Percentiles rank a stretch among this genome's conserved stretches.
Conservation (phyloP, 805 yeast species). For the Wickerhamiella bombiphila region DNA sequence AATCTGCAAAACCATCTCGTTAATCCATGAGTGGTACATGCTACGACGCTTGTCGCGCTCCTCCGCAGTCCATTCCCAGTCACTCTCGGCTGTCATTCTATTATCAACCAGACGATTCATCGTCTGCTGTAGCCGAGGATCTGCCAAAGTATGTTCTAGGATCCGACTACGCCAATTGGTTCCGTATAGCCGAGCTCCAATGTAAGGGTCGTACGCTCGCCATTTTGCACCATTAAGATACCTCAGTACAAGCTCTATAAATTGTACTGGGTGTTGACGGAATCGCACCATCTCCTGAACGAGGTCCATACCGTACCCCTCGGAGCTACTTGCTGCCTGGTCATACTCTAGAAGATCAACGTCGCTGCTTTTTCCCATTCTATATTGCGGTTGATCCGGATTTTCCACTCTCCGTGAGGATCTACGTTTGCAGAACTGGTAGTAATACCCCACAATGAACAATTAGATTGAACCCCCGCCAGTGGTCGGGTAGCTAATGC, state of each 20-base stretch:
- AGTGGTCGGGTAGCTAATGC: no score
- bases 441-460: no score
- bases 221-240: slow-evolving; percentile 24
- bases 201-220: slow-evolving; percentile 26
- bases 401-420: no score
- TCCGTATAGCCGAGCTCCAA: slow-evolving; percentile 23
- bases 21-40: slow-evolving; percentile 21
- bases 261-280: slow-evolving; percentile 25
- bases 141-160: slow-evolving; percentile 19
- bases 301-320: slow-evolving; percentile 5
- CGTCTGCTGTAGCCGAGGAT: slow-evolving; percentile 20
- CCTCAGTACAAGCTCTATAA: slow-evolving; percentile 20
- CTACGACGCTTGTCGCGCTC: slow-evolving; percentile 19
- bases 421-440: no score
- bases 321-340: no score
- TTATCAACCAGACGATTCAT: slow-evolving; percentile 22
- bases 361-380: no score
- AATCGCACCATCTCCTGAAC: slow-evolving; percentile 20
- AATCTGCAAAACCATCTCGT: slow-evolving; percentile 19
- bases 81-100: slow-evolving; percentile 20
- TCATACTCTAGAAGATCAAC: not conserved
- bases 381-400: no score
- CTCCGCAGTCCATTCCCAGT: slow-evolving; percentile 15
- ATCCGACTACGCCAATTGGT: slow-evolving; percentile 21
- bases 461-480: no score